Evolutionary conservation across 1,284 basidiomycete genomes (phyloP).

Genomic region (Ustilago lituana): DNA sequence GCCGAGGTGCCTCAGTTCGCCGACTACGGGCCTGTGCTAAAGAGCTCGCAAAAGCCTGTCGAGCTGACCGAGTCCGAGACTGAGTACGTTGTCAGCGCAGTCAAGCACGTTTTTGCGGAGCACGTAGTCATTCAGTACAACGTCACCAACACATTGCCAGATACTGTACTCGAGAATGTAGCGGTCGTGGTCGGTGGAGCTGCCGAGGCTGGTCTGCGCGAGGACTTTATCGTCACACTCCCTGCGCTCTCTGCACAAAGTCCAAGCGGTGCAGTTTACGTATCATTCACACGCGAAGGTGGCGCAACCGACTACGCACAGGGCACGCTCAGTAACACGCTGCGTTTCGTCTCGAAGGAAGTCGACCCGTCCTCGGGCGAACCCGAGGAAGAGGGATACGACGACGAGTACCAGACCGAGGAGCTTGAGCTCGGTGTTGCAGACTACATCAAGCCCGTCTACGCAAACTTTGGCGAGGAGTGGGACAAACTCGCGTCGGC

Average conservation of each 20-base stretch:
- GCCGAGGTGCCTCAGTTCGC: constrained; percentile 85
- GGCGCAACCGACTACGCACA: constrained; percentile 79
- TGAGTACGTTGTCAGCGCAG: constrained; percentile 94
- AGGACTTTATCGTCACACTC: constrained; percentile 94
- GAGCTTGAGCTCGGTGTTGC: constrained; percentile 91
- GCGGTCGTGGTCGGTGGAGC: constrained; percentile 84
- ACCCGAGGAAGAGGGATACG: constrained; percentile 97
- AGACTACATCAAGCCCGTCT: constrained; percentile 92
- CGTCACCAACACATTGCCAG: constrained; percentile 97
- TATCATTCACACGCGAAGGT: constrained; percentile 85
- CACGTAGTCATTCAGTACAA: constrained; percentile 93
- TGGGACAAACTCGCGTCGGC: constrained; percentile 83
- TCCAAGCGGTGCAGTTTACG: constrained; percentile 86
- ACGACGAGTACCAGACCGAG: constrained; percentile 97
- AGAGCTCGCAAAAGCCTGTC: constrained; percentile 81
- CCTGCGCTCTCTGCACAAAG: constrained; percentile 73
- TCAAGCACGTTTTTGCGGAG: constrained; percentile 96
- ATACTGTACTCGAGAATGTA: constrained; percentile 93
- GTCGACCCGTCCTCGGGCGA: constrained; percentile 95
- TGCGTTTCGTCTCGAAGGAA: constrained; percentile 97
- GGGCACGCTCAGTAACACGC: constrained; percentile 88
- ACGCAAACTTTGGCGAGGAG: constrained; percentile 88
- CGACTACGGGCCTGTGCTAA: constrained; percentile 85
- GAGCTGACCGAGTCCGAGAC: constrained; percentile 96
- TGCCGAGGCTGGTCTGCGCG: constrained; percentile 78